Percentiles rank a stretch among this genome's conserved stretches.
Conservation (phyloP, 768 basidiomycete species). For the Auriscalpium microsporum region DNA sequence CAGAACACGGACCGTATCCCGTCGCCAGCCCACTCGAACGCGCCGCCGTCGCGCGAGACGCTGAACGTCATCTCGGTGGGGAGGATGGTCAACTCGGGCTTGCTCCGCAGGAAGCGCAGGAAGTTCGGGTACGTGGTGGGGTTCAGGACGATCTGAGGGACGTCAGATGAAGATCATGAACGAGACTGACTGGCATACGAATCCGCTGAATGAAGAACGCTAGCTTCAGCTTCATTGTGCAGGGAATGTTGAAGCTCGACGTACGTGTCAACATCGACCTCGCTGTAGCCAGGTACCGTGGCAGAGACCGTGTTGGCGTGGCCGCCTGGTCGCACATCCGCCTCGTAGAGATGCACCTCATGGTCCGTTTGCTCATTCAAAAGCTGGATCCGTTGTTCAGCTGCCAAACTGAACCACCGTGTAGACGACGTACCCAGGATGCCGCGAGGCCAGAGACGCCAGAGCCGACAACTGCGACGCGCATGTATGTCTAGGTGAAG, state of each 20-base stretch:
- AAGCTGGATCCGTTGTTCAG: constrained; percentile 29
- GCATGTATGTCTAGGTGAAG: constrained; percentile 27
- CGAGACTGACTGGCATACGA: constrained; percentile 31
- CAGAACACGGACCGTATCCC: constrained; percentile 57
- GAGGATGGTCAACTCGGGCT: constrained; percentile 39
- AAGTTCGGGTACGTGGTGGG: constrained; percentile 75
- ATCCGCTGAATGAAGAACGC: constrained; percentile 33
- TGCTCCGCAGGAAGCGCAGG: constrained; percentile 51
- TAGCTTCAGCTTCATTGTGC: too few species aligned
- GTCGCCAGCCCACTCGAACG: constrained; percentile 73
- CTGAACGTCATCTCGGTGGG: constrained; percentile 74
- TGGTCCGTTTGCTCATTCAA: constrained; percentile 69
- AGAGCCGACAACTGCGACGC: constrained; percentile 66
- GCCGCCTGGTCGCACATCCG: constrained; percentile 58
- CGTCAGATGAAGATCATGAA: neutral
- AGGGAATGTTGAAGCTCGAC: constrained; percentile 18
- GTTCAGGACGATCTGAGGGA: constrained; percentile 62
- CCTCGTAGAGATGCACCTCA: constrained; percentile 69
- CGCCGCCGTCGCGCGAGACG: constrained; percentile 60
- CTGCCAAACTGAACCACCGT: neutral
- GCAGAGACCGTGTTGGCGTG: constrained; percentile 70
- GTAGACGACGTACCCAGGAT: constrained; percentile 47
- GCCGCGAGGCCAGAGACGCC: constrained; percentile 75
- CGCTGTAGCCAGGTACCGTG: constrained; percentile 27
- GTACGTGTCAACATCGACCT: constrained; percentile 62